phyloP scores from a whole-genome alignment of 768 basidiomycete species.

The Amanita fuliginea region DNA sequence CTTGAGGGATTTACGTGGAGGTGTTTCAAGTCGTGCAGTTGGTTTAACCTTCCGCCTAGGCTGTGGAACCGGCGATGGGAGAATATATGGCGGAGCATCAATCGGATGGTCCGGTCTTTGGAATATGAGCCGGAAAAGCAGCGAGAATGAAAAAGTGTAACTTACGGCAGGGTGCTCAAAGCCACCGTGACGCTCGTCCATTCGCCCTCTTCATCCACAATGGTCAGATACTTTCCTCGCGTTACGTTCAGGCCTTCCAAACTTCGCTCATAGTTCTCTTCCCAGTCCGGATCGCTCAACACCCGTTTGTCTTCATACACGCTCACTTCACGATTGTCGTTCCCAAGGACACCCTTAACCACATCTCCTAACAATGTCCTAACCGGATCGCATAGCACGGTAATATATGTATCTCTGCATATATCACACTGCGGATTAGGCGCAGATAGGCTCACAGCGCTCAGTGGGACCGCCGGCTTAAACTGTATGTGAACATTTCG shows the following conservation, averaged over 20 bases:
- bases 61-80: conserved; percentile 54
- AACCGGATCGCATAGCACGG: conserved; percentile 62
- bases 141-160: conserved; percentile 15
- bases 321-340: conserved; percentile 52
- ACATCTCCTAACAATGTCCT: conserved; percentile 63
- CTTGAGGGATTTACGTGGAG: conserved; percentile 34
- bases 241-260: conserved; percentile 73
- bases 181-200: conserved; percentile 63
- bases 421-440: conserved; percentile 78
- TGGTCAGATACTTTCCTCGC: conserved; percentile 77
- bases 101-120: conserved; percentile 44
- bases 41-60: conserved; percentile 36
- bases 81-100: conserved; percentile 42
- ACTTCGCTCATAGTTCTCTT: conserved; percentile 76
- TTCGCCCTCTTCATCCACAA: conserved; percentile 82
- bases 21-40: conserved; percentile 29
- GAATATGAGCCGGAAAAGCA: background rate
- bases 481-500: conserved; percentile 75
- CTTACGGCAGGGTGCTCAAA: conserved; percentile 62
- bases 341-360: conserved; percentile 55
- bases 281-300: conserved; percentile 88
- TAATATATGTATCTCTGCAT: conserved; percentile 77
- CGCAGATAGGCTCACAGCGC: conserved; percentile 46
- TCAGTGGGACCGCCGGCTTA: conserved; percentile 71
- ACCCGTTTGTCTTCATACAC: conserved; percentile 84